Evolutionary conservation across 805 yeast genomes (phyloP).

Genomic region (Yarrowia sp.): DNA sequence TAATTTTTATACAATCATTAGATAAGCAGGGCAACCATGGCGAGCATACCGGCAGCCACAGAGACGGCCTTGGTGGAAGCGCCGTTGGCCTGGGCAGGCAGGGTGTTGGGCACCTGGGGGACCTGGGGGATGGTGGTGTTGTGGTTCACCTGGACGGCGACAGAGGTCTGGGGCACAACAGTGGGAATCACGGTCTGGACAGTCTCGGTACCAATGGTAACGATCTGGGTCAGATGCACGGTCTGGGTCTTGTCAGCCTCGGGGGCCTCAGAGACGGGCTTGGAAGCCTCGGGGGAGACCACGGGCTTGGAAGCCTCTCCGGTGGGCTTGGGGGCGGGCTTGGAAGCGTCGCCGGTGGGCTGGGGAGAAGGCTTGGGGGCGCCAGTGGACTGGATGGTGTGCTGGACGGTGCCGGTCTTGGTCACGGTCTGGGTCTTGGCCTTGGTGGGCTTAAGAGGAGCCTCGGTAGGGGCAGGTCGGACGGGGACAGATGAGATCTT

Average conservation of each 20-base stretch:
- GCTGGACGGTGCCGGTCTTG: not conserved
- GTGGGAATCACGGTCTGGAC: not conserved
- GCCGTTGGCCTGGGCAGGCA: constrained; percentile 23
- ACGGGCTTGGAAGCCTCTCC: not conserved
- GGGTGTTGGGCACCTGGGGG: constrained; percentile 9
- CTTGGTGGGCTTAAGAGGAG: constrained; percentile 6
- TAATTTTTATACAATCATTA: not conserved
- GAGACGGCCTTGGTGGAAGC: constrained; percentile 12
- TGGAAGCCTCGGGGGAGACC: not conserved
- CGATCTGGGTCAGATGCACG: not conserved
- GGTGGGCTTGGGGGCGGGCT: not conserved
- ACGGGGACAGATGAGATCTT: not conserved
- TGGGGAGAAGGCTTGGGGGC: not conserved
- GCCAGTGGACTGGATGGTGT: too few species aligned
- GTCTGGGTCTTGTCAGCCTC: not conserved
- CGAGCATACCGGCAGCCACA: not conserved
- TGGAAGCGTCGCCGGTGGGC: not conserved
- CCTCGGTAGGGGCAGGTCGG: constrained; percentile 3
- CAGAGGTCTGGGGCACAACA: not conserved
- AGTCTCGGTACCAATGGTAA: constrained; percentile 7
- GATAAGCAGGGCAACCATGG: constrained; percentile 1
- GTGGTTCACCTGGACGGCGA: not conserved
- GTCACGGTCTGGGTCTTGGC: not conserved
- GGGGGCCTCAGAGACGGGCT: not conserved
- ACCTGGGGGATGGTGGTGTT: not conserved